A percentile compares a stretch with the other conserved stretches of the same genome.
Conservation (phyloP, 192 early-diverging fungal genomes). For the Linnemannia elongata region DNA sequence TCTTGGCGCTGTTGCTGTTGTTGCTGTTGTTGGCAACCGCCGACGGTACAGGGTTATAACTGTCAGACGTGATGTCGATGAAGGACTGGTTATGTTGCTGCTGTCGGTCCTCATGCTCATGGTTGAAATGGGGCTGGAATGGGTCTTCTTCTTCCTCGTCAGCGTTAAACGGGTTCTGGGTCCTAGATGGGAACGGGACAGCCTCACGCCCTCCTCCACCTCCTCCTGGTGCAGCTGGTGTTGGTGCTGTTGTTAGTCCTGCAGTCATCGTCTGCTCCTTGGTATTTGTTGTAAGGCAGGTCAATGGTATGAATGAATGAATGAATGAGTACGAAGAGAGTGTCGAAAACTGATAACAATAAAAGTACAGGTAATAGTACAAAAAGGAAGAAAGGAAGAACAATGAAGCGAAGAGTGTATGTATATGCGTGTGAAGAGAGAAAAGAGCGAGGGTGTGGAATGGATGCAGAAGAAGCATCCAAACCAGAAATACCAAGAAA, state of each 20-base stretch:
- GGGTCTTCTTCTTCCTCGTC: neutral
- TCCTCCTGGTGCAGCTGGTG: neutral
- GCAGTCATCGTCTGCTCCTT: neutral
- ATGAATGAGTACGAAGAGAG: neutral
- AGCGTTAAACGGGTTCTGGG: neutral
- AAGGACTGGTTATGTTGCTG: conserved; percentile 22
- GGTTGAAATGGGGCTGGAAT: neutral
- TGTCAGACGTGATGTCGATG: conserved; percentile 36
- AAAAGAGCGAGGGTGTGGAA: neutral
- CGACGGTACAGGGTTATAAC: neutral
- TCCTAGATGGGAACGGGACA: neutral
- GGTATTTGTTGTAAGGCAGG: neutral
- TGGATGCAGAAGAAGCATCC: conserved; percentile 4
- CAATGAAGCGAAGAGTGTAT: neutral
- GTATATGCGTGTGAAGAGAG: neutral
- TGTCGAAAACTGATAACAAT: too few species aligned
- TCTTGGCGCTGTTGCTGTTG: neutral
- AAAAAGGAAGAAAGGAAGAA: conserved; percentile 6
- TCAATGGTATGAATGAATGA: neutral
- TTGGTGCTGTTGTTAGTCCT: neutral
- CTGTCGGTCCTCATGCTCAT: neutral
- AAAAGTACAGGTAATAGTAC: neutral
- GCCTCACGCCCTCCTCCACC: neutral
- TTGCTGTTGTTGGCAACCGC: neutral
- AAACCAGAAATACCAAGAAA: neutral